Base-by-base conservation (phyloP, 2,329 filamentous ascomycete species). In the Pezicula neosporulosa region DNA sequence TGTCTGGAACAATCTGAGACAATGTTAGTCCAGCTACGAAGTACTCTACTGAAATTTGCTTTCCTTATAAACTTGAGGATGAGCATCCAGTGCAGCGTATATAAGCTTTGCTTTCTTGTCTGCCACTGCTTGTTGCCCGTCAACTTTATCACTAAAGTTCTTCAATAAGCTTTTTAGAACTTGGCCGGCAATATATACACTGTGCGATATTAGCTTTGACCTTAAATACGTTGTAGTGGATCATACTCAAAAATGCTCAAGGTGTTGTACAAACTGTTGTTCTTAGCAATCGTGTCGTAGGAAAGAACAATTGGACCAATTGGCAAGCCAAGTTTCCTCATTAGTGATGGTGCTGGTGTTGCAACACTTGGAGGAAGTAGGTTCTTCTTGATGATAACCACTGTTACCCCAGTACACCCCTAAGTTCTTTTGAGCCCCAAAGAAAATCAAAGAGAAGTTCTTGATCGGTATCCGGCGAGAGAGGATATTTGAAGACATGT, bases 201-300 rank as follows among this genome's bases (percentile, higher is more conserved):
- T 83, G 48, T 24, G 5, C 24, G 7, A 30, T 6, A 18, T 58
- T 43, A 56, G 51, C 18, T 36, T 21, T 15, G 8, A 24, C 38
- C 12, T 38, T 56, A 18, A 54, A 24, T 8, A 15, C 19, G 37
- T 9, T 13, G 21, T 9, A 24, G n/a, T 2, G 33, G 1, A 3
- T 71, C 79, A 65, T 68, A 83, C 81, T 66, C 92, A 64, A 97
- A 96, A 64, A 97, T 96, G 63, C 90, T 92, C 10, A 97, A 75
- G 0, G 93, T 97, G 72, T 97, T 97, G 76, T 97, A 97, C 27
- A 97, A 78, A 61, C 88, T 94, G 74, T 96, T 94, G 74, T 95
- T 95, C 77, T 95, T 95, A 38, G 89, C 86, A 59, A 94, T 87
- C 0, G 82, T 90, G 56, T 90, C 86, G 66, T 93, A 97, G 57